Percentiles rank a stretch among this genome's conserved stretches.
These are phyloP conservation scores for Tulasnella sp. DNA, from an alignment of 768 basidiomycete genomes.

Conservation along the genomic window DNA sequence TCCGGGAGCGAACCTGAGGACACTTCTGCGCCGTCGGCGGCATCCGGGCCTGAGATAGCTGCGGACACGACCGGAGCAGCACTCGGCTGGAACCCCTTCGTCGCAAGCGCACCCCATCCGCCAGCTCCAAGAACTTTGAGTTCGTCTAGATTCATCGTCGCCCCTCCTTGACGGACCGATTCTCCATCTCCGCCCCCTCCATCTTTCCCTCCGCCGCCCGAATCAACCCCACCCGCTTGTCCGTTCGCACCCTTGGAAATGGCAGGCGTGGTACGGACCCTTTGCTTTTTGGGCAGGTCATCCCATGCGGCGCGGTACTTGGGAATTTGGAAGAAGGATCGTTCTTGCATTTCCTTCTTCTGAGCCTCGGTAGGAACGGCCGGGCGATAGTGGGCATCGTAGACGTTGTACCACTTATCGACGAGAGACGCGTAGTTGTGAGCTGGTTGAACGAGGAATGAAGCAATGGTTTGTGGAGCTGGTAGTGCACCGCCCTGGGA, in stretches of 20 bases:
- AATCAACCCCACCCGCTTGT: constrained; percentile 20
- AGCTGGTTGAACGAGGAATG: constrained; percentile 40
- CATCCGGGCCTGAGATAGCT: constrained; percentile 5
- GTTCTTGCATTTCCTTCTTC: constrained; percentile 35
- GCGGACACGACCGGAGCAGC: neutral
- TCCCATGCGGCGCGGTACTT: constrained; percentile 78
- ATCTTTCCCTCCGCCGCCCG: constrained; percentile 7
- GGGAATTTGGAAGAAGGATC: constrained; percentile 51
- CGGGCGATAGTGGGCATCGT: constrained; percentile 81
- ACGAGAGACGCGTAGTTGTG: constrained; percentile 80
- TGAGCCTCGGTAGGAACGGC: constrained; percentile 40
- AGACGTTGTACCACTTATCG: constrained; percentile 86
- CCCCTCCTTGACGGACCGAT: neutral
- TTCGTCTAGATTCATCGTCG: constrained; percentile 55
- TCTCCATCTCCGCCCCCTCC: neutral
- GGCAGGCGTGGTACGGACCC: neutral
- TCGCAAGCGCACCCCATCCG: constrained; percentile 43
- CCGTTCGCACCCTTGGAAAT: constrained; percentile 5
- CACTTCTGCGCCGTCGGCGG: constrained; percentile 1
- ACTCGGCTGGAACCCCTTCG: neutral
- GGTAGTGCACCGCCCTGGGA: constrained; percentile 27
- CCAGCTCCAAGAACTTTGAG: constrained; percentile 59
- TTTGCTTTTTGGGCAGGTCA: constrained; percentile 31
- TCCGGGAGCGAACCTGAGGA: constrained; percentile 14
- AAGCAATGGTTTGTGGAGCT: constrained; percentile 24